Conservation (phyloP, 1,139 yeast genomes). For the Hansenula lynferdii region DNA sequence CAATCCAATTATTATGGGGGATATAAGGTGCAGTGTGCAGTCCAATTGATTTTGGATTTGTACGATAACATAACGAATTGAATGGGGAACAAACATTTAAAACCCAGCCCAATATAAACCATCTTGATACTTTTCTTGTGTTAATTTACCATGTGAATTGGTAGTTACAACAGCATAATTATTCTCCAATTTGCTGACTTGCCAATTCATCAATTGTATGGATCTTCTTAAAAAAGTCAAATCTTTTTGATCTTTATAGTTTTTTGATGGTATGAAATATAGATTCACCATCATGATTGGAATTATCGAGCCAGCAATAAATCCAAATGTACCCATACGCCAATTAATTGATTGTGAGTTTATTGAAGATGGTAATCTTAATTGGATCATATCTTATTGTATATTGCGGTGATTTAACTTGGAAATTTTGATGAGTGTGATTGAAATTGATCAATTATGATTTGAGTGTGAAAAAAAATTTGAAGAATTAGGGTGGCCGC, state of each 20-base stretch:
- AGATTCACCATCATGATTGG: constrained; percentile 18
- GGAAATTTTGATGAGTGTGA: too few relatives aligned
- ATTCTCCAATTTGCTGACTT: constrained; percentile 17
- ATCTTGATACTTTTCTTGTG: constrained; percentile 15
- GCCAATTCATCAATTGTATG: constrained; percentile 19
- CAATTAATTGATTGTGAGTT: constrained; percentile 9
- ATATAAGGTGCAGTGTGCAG: too few relatives aligned
- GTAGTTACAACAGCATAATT: background rate
- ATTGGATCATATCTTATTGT: background rate
- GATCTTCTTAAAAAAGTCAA: constrained; percentile 16
- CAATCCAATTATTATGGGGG: too few relatives aligned
- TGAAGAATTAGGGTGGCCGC: too few relatives aligned
- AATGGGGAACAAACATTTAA: too few relatives aligned
- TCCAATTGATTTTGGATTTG: too few relatives aligned
- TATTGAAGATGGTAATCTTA: background rate
- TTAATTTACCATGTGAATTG: background rate
- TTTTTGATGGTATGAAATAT: constrained; percentile 15
- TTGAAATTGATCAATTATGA: too few relatives aligned
- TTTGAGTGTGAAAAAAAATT: too few relatives aligned
- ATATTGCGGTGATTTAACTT: too few relatives aligned
- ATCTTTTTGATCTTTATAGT: constrained; percentile 15
- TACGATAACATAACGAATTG: too few relatives aligned
- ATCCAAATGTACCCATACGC: constrained; percentile 20
- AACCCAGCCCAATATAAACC: constrained; percentile 26
- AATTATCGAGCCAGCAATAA: constrained; percentile 17